A percentile compares a stretch with the other conserved stretches of the same genome.
These are phyloP conservation scores for Acanthamoeba culbertsoni DNA, from an alignment of 208 protist species.

Conservation along the genomic window DNA sequence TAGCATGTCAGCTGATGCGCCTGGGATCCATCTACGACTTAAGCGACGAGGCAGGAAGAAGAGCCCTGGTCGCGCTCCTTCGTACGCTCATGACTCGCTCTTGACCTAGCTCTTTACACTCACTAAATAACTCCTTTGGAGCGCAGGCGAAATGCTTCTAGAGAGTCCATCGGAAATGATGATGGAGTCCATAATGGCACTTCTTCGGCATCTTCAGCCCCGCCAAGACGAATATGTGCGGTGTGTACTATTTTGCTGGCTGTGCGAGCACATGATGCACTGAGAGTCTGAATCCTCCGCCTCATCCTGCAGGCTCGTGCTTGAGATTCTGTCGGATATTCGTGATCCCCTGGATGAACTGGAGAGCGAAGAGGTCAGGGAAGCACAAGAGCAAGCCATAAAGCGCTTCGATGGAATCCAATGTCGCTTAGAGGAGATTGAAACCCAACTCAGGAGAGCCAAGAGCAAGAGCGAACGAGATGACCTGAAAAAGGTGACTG, in stretches of 20 bases:
- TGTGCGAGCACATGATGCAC: too few species aligned
- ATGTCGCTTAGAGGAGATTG: not conserved
- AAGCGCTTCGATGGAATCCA: not conserved
- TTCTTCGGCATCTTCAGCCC: not conserved
- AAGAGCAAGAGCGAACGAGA: not conserved
- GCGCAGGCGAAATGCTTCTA: not conserved
- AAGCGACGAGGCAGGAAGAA: not conserved
- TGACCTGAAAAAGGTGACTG: not conserved
- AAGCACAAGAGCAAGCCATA: not conserved
- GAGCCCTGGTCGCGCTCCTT: not conserved
- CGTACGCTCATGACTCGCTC: not conserved
- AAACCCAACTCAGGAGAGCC: not conserved
- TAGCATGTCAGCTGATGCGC: not conserved
- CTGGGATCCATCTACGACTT: not conserved
- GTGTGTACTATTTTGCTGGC: too few species aligned
- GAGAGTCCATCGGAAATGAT: not conserved
- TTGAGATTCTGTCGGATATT: conserved; percentile 10
- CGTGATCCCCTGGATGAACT: not conserved
- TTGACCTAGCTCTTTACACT: not conserved
- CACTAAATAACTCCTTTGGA: not conserved
- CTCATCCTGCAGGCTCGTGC: not conserved
- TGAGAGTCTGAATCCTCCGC: too few species aligned
- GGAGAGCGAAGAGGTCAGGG: not conserved
- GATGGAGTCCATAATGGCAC: not conserved
- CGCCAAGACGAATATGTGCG: not conserved